phyloP scores from a whole-genome alignment of 2,329 filamentous ascomycete species.

The Arthrobotrys conoides region DNA sequence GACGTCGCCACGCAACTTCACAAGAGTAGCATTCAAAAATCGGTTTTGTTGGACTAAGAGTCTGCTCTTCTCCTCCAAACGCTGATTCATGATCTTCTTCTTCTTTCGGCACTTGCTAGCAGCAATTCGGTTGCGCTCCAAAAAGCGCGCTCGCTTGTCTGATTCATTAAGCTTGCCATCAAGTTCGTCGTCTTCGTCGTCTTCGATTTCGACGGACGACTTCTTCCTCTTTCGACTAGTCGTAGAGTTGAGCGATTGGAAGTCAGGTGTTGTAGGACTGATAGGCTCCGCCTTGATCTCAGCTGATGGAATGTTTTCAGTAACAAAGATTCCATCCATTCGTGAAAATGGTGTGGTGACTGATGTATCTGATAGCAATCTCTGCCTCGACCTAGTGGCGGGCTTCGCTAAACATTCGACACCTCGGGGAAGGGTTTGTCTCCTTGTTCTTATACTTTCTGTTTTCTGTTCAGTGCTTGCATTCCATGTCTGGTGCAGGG shows the following conservation, averaged over 20 bases:
- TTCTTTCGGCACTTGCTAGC: constrained; percentile 82
- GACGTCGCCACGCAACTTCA: constrained; percentile 64
- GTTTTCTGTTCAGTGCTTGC: constrained; percentile 7
- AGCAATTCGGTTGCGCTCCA: constrained; percentile 80
- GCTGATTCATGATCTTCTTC: constrained; percentile 71
- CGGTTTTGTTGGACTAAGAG: constrained; percentile 64
- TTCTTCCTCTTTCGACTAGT: constrained; percentile 54
- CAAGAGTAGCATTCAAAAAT: constrained; percentile 62
- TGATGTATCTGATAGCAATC: constrained; percentile 32
- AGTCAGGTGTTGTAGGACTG: constrained; percentile 38
- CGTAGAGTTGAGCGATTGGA: constrained; percentile 37
- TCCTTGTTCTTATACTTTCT: constrained; percentile 11
- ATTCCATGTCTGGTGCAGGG: constrained; percentile 40
- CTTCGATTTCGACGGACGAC: constrained; percentile 25
- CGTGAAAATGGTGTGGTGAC: constrained; percentile 43
- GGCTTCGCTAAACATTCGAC: constrained; percentile 39
- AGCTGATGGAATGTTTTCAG: constrained; percentile 41
- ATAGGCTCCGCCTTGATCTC: constrained; percentile 49
- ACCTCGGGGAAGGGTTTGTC: constrained; percentile 28
- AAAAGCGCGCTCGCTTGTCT: constrained; percentile 72
- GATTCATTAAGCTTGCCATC: constrained; percentile 65
- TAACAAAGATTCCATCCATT: constrained; percentile 60
- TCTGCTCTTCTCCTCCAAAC: constrained; percentile 68
- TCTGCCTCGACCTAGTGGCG: constrained; percentile 28
- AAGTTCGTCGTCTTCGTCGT: constrained; percentile 40